Evolutionary conservation across 345 rosid genomes (phyloP), one percentile per base, ranked within the genome.

Genomic region (Clarkia xantiana): DNA sequence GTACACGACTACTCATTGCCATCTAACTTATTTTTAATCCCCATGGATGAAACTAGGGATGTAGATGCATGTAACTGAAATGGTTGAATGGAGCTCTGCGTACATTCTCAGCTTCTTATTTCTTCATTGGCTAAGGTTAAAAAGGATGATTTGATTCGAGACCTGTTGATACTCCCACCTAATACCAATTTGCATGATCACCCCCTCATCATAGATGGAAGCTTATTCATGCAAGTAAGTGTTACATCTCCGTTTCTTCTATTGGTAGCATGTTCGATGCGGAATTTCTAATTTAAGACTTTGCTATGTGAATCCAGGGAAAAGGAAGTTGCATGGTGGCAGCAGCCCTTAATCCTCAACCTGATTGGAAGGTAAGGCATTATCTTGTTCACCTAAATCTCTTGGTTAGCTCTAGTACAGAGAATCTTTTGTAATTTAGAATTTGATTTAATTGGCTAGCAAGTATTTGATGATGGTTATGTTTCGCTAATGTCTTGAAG

Each of bases 301-400:
- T 52, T 48, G 42, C 16, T 2, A 49, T 56, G 40, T 10, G 8
- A 29, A 29, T 56, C 47, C 60, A 90, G 97, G 97, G 97, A 41
- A 90, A 83, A 65, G 95, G 88, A 69, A 90, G 97, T 67, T 77
- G 91, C 47, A 81, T 90, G 97, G 95, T 79, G 53, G 95, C 94
- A 47, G 76, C 84, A 17, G 79, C 77, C 48, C 86, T 90, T 50
- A 67, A 44, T 73, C 97, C 97, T 20, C 62, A 79, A 60, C 76
- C 88, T 20, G 88, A 76, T 52, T 86, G 91, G 95, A 71, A 77
- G 68, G 97, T 90, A 45, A 57, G 78, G 56, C 47, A 43, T 62
- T 9, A 42, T 40, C 17, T 14, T 29, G 25, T 10, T 38, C 36
- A 9, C 12, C 1, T 9, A 34, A 23, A 10, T 38, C 44, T 40